A percentile compares a stretch with the other conserved stretches of the same genome.
Evolutionary conservation across 768 basidiomycete genomes (phyloP).

Genomic region (Termitomyces sp.): DNA sequence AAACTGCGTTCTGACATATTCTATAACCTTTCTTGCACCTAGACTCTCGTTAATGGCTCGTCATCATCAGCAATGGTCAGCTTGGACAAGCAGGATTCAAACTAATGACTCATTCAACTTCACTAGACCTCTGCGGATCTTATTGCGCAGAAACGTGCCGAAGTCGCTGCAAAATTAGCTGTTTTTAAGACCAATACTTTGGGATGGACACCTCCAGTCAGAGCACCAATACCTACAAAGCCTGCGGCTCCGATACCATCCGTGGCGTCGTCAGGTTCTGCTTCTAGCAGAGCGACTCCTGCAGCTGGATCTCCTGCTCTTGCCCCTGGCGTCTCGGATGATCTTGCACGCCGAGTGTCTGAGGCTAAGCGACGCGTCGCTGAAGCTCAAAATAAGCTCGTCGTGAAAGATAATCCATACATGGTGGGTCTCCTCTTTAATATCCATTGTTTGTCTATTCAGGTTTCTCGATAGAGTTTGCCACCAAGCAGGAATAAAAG

Average conservation of each 20-base stretch:
- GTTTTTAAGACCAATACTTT: conserved; percentile 52
- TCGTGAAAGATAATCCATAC: conserved; percentile 82
- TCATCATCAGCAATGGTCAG: conserved; percentile 39
- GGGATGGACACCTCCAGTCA: conserved; percentile 27
- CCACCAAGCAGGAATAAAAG: conserved; percentile 52
- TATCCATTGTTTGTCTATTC: neutral
- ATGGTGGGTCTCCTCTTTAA: conserved; percentile 47
- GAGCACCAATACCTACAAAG: conserved; percentile 37
- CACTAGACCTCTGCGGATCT: conserved; percentile 40
- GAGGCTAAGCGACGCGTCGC: conserved; percentile 86
- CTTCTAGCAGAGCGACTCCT: conserved; percentile 39
- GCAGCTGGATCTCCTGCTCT: conserved; percentile 30
- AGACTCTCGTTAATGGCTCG: conserved; percentile 49
- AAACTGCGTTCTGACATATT: conserved; percentile 50
- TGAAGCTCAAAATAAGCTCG: conserved; percentile 72
- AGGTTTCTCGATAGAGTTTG: conserved; percentile 34
- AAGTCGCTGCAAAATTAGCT: conserved; percentile 82
- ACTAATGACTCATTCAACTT: neutral
- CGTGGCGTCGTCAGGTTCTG: conserved; percentile 27
- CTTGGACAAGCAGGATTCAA: conserved; percentile 5
- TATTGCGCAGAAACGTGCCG: conserved; percentile 79
- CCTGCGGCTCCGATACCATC: conserved; percentile 26
- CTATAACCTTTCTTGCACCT: conserved; percentile 60
- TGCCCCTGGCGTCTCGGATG: conserved; percentile 44
- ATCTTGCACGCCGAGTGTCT: conserved; percentile 66